These are phyloP conservation scores for Pseudisothecium myosuroides DNA, from an alignment of 225 moss, liverwort and hornwort species.

Conservation along the genomic window DNA sequence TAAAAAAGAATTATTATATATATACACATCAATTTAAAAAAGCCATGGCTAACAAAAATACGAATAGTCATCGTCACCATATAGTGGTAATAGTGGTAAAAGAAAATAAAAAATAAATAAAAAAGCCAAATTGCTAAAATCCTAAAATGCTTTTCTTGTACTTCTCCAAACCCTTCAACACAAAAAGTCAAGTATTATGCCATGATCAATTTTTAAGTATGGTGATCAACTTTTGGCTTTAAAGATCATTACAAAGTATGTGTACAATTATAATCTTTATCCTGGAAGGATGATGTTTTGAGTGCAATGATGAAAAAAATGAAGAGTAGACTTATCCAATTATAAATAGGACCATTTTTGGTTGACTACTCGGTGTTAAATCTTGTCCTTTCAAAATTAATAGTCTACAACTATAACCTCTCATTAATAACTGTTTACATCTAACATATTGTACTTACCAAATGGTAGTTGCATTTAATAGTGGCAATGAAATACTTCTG, in stretches of 20 bases:
- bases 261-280: neutral
- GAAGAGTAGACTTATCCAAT: neutral
- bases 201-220: too few relatives aligned
- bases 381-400: neutral
- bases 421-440: neutral
- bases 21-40: fast-evolving
- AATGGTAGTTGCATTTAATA: neutral
- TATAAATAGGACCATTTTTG: neutral
- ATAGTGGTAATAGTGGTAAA: neutral
- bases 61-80: too few relatives aligned
- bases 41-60: fast-evolving
- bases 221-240: fast-evolving
- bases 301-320: neutral
- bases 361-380: neutral
- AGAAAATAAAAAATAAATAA: too few relatives aligned
- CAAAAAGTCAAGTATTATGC: neutral
- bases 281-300: fast-evolving
- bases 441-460: neutral
- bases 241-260: neutral
- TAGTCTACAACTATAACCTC: too few relatives aligned
- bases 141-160: too few relatives aligned
- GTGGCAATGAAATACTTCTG: neutral
- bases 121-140: fast-evolving
- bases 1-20: neutral
- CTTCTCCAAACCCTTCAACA: neutral